Percentiles rank a stretch among this genome's conserved stretches.
Conservation (phyloP, 805 yeast species). For the Metschnikowia chrysomelidarum region DNA sequence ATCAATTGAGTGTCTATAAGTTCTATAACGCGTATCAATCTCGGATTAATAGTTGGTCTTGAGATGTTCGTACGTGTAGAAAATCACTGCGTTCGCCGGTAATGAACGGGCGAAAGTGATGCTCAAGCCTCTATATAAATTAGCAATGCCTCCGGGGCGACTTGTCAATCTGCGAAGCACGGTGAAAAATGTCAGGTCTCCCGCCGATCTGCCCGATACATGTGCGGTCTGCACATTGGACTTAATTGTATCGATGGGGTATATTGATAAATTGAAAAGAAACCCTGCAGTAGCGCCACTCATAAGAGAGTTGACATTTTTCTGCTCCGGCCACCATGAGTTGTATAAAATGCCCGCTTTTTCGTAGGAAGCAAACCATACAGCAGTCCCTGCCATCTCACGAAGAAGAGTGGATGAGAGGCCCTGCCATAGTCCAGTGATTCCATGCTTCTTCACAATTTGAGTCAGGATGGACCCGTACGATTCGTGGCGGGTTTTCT, state of each 20-base stretch:
- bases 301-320: slow-evolving; percentile 51
- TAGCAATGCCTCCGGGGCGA: slow-evolving; percentile 57
- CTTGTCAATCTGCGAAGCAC: slow-evolving; percentile 32
- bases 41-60: slow-evolving; percentile 32
- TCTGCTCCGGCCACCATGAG: slow-evolving; percentile 14
- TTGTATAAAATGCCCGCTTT: slow-evolving; percentile 41
- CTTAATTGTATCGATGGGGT: slow-evolving; percentile 90
- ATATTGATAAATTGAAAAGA: slow-evolving; percentile 72
- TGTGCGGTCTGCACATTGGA: slow-evolving; percentile 74
- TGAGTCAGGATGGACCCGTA: slow-evolving; percentile 32
- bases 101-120: slow-evolving; percentile 78
- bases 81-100: slow-evolving; percentile 88
- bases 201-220: slow-evolving; percentile 22
- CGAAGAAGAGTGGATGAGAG: slow-evolving; percentile 76
- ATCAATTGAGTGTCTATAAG: not conserved
- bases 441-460: slow-evolving; percentile 52
- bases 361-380: slow-evolving; percentile 94
- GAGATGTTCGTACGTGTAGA: slow-evolving; percentile 70
- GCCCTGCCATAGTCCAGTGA: slow-evolving; percentile 83
- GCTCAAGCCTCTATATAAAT: slow-evolving; percentile 81
- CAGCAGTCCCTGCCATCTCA: slow-evolving; percentile 86
- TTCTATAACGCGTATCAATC: slow-evolving; percentile 1
- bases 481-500: slow-evolving; percentile 24
- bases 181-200: slow-evolving; percentile 26
- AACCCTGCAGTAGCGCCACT: slow-evolving; percentile 91